phyloP scores from a whole-genome alignment of 1,284 basidiomycete genomes.

The Heterobasidion occidentale region DNA sequence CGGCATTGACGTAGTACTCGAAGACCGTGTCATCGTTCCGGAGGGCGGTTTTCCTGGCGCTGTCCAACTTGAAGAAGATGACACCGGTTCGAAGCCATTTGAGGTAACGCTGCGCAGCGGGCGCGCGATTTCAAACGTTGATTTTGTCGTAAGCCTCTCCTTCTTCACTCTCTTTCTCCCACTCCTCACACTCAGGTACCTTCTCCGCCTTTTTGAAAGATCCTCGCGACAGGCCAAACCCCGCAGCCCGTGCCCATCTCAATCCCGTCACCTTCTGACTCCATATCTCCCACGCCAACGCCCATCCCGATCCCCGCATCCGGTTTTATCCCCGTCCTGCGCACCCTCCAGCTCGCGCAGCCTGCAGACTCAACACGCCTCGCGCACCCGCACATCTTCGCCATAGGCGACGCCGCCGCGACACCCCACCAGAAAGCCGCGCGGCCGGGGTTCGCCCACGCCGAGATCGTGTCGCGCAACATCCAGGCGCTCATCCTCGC shows the following conservation, averaged over 20 bases:
- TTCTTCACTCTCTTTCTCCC: no score
- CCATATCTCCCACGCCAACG: not conserved
- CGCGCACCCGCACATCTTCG: constrained; percentile 28
- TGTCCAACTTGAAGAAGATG: not conserved
- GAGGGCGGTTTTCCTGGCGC: constrained; percentile 18
- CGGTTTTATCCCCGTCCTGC: constrained; percentile 24
- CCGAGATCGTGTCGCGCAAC: constrained; percentile 18
- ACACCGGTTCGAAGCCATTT: constrained; percentile 15
- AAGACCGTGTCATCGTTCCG: constrained; percentile 28
- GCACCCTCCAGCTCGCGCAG: constrained; percentile 26
- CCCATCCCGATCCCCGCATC: constrained; percentile 16
- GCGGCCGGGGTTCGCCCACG: constrained; percentile 18
- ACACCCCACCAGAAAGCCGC: constrained; percentile 34
- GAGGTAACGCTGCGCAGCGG: constrained; percentile 23
- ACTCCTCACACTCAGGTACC: not conserved
- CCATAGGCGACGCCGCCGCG: constrained; percentile 38
- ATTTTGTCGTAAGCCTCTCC: constrained; percentile 22
- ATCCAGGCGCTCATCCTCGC: constrained; percentile 16
- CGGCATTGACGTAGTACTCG: constrained; percentile 28
- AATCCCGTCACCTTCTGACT: constrained; percentile 12
- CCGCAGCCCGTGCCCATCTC: constrained; percentile 28
- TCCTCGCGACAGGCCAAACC: constrained; percentile 30
- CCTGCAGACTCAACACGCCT: constrained; percentile 18
- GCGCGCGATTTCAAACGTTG: constrained; percentile 16
- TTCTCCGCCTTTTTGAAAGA: constrained; percentile 8